Evolutionary conservation across 257 asterid species (phyloP).

Genomic region (Scutellaria baicalensis): DNA sequence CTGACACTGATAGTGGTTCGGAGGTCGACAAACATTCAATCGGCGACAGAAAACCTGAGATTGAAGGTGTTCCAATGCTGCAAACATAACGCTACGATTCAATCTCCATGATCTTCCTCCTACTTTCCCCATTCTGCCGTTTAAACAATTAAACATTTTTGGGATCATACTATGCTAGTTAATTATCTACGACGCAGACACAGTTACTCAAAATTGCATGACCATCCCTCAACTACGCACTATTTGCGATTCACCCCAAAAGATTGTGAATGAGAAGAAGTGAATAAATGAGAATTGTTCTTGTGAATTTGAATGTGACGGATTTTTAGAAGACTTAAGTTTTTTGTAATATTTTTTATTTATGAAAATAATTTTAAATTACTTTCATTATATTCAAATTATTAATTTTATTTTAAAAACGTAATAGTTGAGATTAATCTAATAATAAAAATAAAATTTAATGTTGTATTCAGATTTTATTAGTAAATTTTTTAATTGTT

Average conservation of each 20-base stretch:
- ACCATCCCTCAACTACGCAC: background rate
- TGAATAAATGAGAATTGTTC: too few relatives aligned
- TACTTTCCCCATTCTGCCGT: constrained; percentile 15
- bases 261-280: too few relatives aligned
- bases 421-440: too few relatives aligned
- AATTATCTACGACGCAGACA: background rate
- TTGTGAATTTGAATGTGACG: too few relatives aligned
- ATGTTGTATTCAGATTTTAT: too few relatives aligned
- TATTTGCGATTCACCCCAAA: background rate
- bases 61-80: constrained; percentile 13
- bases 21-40: background rate
- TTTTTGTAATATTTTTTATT: too few relatives aligned
- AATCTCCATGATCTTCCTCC: constrained; percentile 19
- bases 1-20: background rate
- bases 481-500: too few relatives aligned
- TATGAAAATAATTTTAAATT: too few relatives aligned
- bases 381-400: too few relatives aligned
- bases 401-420: too few relatives aligned
- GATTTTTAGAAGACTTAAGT: too few relatives aligned
- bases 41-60: background rate
- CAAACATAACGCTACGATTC: background rate
- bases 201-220: background rate
- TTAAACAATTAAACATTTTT: background rate
- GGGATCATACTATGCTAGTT: background rate
- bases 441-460: too few relatives aligned